Percentiles rank a stretch among this genome's conserved stretches.
These are phyloP conservation scores for Micractinium sp. DNA, from an alignment of 139 green algal genomes.

Conservation along the genomic window DNA sequence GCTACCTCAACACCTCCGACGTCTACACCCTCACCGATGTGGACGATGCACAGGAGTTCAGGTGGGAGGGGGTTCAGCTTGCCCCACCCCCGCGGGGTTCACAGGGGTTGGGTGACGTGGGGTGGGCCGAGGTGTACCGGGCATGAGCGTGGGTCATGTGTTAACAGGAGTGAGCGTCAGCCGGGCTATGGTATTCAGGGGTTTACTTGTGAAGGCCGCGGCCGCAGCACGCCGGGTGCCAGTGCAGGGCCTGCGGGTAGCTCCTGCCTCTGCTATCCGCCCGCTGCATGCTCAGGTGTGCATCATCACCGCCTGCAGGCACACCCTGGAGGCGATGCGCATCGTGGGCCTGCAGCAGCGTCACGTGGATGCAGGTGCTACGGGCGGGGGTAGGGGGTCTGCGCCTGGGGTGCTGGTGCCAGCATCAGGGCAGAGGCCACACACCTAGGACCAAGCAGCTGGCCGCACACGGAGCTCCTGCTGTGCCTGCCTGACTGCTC, in stretches of 20 bases:
- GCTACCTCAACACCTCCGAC: slow-evolving; percentile 64
- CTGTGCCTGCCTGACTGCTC: not conserved
- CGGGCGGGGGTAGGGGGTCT: not conserved
- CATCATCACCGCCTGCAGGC: not conserved
- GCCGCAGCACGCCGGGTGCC: too few relatives aligned
- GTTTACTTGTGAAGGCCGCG: too few relatives aligned
- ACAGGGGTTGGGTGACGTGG: too few relatives aligned
- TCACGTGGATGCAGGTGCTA: slow-evolving; percentile 12
- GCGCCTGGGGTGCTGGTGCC: too few relatives aligned
- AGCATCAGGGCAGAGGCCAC: too few relatives aligned
- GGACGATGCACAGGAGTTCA: slow-evolving; percentile 81
- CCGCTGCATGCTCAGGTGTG: not conserved
- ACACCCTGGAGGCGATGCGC: slow-evolving; percentile 78
- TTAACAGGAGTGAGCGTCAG: too few relatives aligned
- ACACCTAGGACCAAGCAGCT: not conserved
- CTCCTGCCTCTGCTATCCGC: not conserved
- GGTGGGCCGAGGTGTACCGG: too few relatives aligned
- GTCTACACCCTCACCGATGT: slow-evolving; percentile 70
- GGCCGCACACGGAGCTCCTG: not conserved
- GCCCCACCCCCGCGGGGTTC: too few relatives aligned
- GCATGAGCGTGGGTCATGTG: too few relatives aligned
- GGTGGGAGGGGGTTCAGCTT: not conserved
- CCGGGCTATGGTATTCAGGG: too few relatives aligned
- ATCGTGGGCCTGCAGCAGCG: slow-evolving; percentile 72
- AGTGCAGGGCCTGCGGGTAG: too few relatives aligned